phyloP scores from a whole-genome alignment of 768 basidiomycete species.

The Mrakia blollopis region DNA sequence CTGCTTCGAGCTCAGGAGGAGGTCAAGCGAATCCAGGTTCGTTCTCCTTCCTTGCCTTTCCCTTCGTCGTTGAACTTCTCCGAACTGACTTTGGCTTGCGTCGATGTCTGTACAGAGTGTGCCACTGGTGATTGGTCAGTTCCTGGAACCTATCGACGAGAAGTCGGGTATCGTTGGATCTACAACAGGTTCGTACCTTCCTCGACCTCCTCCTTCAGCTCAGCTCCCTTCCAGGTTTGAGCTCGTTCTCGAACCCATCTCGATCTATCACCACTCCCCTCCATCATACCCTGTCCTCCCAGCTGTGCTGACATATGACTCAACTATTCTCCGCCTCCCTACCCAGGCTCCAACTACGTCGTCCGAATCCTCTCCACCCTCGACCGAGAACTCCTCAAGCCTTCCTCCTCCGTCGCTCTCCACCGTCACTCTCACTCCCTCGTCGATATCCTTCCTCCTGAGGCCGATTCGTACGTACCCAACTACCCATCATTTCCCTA shows the following conservation, averaged over 20 bases:
- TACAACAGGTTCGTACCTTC: constrained; percentile 57
- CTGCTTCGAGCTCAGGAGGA: constrained; percentile 98
- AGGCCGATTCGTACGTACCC: constrained; percentile 68
- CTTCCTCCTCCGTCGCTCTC: constrained; percentile 93
- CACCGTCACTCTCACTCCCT: constrained; percentile 98
- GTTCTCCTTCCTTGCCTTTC: neutral
- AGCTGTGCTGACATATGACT: neutral
- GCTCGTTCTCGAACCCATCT: neutral
- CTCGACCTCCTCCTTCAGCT: neutral
- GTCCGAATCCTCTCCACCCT: constrained; percentile 94
- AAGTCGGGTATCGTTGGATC: constrained; percentile 94
- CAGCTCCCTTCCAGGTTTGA: neutral
- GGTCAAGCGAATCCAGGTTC: constrained; percentile 76
- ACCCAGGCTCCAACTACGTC: constrained; percentile 86
- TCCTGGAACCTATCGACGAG: constrained; percentile 97
- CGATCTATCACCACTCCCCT: no score
- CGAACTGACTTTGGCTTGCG: neutral
- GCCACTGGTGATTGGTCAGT: constrained; percentile 97
- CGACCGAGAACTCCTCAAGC: constrained; percentile 94
- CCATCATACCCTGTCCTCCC: no score
- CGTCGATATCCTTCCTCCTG: constrained; percentile 95
- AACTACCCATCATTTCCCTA: no score
- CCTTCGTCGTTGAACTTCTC: neutral
- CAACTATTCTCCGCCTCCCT: neutral
- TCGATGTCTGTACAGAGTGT: constrained; percentile 54